Base-by-base conservation (phyloP, 2,329 filamentous ascomycete species). In the Allantophomopsis cytisporea region DNA sequence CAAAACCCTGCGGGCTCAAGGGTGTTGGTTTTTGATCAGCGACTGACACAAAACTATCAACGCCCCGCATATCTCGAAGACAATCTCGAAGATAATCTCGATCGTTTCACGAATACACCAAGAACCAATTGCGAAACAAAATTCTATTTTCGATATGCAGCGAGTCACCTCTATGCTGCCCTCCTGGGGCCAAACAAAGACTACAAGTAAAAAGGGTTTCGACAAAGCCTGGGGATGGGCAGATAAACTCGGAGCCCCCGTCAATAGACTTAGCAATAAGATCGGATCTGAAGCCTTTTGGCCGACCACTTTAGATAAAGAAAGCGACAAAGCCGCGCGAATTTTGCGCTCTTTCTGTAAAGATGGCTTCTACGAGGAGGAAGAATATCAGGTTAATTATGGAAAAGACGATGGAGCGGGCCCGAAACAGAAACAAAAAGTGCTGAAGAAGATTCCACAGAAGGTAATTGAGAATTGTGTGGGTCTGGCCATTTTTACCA, bases 401-500 rank as follows among this genome's bases (percentile, higher is more conserved):
- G 23, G 23, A 28, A 37, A 43, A 28, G 47, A 42, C 23, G 35
- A 54, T 48, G 35, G 39, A 56, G 47, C 43, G 50, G 60, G 37
- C 66, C 23, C 23, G 23, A 65, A 38, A 67, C 66, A 39, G 64
- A 65, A 73, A 58, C 77, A 80, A 48, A 68, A 62, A 48, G 69
- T 80, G 36, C 60, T 69, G 38, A 85, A 89, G 61, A 91, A 87
- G 63, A 95, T 96, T 20, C 89, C 89, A 1, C 66, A 79, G 41
- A 73, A 80, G 53, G 85, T 95, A 41, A 85, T 96, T 50, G 76
- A 83, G 54, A 84, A 91, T 61, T 87, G 88, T 20, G 86, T 89
- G 49, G 89, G 86, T 10, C 71, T 96, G 42, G 88, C 86, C 40
- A 84, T 96, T 49, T 95, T 95, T 63, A 94, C 88, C 1, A 94